Percentiles rank a stretch among this genome's conserved stretches.
phyloP scores from a whole-genome alignment of 129 eudicot species.

The Flaveria trinervia region DNA sequence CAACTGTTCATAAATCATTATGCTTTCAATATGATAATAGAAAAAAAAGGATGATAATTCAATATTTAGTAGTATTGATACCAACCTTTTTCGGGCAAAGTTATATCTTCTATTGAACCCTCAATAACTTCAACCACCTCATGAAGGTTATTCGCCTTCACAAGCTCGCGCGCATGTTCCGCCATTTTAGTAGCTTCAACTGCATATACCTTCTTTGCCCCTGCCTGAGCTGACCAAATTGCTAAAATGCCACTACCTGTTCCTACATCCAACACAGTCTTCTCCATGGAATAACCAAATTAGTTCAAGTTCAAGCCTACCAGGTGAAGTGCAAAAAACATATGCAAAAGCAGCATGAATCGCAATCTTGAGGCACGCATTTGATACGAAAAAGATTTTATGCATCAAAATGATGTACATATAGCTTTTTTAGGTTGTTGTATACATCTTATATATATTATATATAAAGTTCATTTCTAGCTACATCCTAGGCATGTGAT shows the following conservation, averaged over 20 bases:
- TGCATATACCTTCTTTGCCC: constrained; percentile 93
- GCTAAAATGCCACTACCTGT: constrained; percentile 97
- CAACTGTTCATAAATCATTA: constrained; percentile 52
- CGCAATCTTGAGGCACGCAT: no score
- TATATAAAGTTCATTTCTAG: no score
- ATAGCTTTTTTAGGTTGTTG: no score
- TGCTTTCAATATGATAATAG: not conserved
- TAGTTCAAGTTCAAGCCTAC: constrained; percentile 30
- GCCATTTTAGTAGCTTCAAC: constrained; percentile 99
- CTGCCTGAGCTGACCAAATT: constrained; percentile 97
- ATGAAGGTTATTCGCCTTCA: constrained; percentile 65
- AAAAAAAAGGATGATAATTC: not conserved
- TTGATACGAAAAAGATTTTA: no score
- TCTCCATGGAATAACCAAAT: constrained; percentile 41
- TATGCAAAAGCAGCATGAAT: no score
- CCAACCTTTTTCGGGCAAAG: constrained; percentile 82
- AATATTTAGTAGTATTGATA: not conserved
- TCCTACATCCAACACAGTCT: constrained; percentile 97
- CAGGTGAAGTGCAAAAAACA: no score
- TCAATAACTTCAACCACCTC: constrained; percentile 87
- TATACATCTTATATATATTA: no score
- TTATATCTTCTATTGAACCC: constrained; percentile 87
- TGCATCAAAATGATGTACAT: no score
- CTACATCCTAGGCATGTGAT: no score
- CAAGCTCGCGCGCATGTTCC: constrained; percentile 81